phyloP scores from a whole-genome alignment of 1,284 basidiomycete genomes.

The Filobasidium uniguttulatum region DNA sequence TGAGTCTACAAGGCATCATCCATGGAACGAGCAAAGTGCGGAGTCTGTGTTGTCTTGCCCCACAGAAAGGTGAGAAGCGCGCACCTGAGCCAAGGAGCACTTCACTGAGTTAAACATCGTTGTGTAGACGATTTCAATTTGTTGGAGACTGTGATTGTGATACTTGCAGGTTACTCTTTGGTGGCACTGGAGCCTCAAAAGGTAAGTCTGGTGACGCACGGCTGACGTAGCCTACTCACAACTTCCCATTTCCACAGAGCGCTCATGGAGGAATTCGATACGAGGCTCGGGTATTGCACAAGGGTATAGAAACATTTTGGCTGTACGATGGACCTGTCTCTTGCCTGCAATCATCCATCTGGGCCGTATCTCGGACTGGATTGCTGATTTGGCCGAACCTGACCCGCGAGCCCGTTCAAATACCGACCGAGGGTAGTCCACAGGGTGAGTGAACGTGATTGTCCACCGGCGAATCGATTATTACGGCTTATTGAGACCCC shows the following conservation, averaged over 20 bases:
- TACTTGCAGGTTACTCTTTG: conserved; percentile 87
- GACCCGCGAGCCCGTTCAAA: not conserved
- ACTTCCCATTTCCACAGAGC: not conserved
- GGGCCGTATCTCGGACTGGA: not conserved
- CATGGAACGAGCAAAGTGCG: conserved; percentile 70
- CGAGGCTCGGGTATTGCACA: not conserved
- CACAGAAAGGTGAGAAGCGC: conserved; percentile 65
- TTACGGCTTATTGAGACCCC: too few species aligned
- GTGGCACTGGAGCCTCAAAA: conserved; percentile 73
- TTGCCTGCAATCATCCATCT: not conserved
- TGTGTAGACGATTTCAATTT: conserved; percentile 73
- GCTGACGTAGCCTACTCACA: not conserved
- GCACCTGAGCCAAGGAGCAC: not conserved
- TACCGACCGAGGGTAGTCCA: not conserved
- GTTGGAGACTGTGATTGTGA: conserved; percentile 66
- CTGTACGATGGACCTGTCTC: not conserved
- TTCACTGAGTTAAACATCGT: conserved; percentile 72
- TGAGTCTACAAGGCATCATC: conserved; percentile 85
- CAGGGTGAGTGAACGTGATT: not conserved
- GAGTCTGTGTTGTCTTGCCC: conserved; percentile 94
- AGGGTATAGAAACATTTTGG: not conserved
- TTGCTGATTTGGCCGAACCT: not conserved
- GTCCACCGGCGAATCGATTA: too few species aligned
- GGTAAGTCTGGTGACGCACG: conserved; percentile 35
- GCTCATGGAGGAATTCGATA: not conserved